Evolutionary conservation across 2,329 filamentous ascomycete genomes (phyloP).

Genomic region (Xylariaceae sp.): DNA sequence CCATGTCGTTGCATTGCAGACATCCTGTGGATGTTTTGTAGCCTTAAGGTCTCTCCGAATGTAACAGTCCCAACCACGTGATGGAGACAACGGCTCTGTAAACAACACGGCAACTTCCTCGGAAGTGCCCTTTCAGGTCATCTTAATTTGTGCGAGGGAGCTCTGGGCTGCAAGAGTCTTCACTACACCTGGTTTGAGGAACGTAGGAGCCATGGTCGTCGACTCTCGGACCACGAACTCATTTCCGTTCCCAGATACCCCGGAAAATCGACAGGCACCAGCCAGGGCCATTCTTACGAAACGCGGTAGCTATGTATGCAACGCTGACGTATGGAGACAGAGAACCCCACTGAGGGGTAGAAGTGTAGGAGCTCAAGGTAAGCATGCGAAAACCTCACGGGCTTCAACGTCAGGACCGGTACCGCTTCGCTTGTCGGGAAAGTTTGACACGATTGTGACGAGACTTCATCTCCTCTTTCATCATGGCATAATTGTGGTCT

Average conservation of each 20-base stretch:
- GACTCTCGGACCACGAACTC: constrained; percentile 26
- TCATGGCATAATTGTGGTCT: not conserved
- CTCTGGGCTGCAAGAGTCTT: constrained; percentile 19
- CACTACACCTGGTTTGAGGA: constrained; percentile 15
- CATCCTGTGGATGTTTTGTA: constrained; percentile 8
- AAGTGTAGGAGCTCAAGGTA: constrained; percentile 15
- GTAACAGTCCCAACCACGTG: constrained; percentile 29
- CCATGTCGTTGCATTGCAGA: constrained; percentile 23
- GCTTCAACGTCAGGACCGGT: not conserved
- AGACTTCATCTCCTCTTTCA: not conserved
- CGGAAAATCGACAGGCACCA: constrained; percentile 13
- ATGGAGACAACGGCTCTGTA: constrained; percentile 23
- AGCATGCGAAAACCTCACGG: not conserved
- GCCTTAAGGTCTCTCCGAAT: constrained; percentile 24
- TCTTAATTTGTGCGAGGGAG: constrained; percentile 8
- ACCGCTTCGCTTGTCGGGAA: not conserved
- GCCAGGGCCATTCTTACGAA: constrained; percentile 14
- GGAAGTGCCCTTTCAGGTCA: constrained; percentile 11
- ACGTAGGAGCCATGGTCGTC: not conserved
- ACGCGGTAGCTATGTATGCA: constrained; percentile 30
- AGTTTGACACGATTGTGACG: not conserved
- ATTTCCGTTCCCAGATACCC: constrained; percentile 28
- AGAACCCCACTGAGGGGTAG: constrained; percentile 32
- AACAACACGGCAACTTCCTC: constrained; percentile 18
- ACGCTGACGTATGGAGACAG: constrained; percentile 28